Evolutionary conservation across 2,329 filamentous ascomycete species (phyloP).

Genomic region (Ophiostoma pallidulum): DNA sequence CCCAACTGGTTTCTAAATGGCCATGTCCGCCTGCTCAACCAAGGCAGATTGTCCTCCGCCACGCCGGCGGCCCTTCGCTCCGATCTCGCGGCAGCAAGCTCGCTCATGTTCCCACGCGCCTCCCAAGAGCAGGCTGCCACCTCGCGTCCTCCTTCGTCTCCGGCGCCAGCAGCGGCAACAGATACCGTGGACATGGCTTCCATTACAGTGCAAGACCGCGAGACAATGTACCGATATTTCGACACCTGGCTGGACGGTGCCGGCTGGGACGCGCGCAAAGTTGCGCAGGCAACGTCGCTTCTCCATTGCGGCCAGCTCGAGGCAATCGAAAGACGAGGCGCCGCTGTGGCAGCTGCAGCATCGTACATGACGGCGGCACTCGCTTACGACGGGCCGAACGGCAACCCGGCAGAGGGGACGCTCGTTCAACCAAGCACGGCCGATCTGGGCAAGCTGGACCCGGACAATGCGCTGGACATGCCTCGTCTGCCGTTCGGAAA

Average conservation of each 20-base stretch:
- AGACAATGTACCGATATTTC: constrained; percentile 9
- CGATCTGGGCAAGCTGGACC: constrained; percentile 6
- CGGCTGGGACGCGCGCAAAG: constrained; percentile 12
- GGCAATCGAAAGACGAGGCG: constrained; percentile 6
- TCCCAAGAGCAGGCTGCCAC: not conserved
- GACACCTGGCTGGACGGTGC: constrained; percentile 10
- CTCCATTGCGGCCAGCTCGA: constrained; percentile 6
- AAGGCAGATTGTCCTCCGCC: not conserved
- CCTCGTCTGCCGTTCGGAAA: not conserved
- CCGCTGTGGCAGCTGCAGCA: constrained; percentile 9
- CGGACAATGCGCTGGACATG: constrained; percentile 5
- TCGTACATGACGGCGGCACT: constrained; percentile 8
- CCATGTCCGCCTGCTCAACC: constrained; percentile 33
- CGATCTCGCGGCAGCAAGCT: constrained; percentile 16
- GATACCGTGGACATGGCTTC: constrained; percentile 5
- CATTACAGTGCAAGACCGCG: constrained; percentile 16
- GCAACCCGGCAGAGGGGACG: not conserved
- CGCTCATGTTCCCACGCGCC: constrained; percentile 8
- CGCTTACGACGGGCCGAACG: not conserved
- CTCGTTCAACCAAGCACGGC: not conserved
- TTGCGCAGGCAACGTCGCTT: constrained; percentile 1
- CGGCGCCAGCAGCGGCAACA: not conserved
- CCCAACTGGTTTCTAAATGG: constrained; percentile 47
- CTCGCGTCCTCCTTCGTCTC: not conserved
- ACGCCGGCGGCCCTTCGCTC: constrained; percentile 21